Conservation (phyloP, 2,329 filamentous ascomycete genomes). For the Cercospora zeina region DNA sequence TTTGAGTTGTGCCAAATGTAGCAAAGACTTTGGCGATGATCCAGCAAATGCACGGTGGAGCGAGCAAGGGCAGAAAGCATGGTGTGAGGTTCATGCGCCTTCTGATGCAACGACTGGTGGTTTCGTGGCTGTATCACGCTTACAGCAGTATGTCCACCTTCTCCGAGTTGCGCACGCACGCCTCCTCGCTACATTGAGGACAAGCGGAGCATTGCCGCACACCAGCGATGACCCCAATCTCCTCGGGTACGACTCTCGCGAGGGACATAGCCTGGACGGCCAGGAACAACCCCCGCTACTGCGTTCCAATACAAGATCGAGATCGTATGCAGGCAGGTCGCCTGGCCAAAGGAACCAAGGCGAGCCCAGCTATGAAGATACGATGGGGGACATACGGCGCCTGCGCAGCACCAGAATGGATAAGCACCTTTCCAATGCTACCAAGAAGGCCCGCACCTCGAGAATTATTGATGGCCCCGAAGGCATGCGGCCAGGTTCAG, state of each 20-base stretch:
- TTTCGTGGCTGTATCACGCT: constrained; percentile 75
- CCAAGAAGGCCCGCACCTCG: constrained; percentile 85
- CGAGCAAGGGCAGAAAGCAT: constrained; percentile 65
- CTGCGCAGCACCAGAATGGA: constrained; percentile 91
- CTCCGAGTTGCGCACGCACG: constrained; percentile 87
- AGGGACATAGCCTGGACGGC: constrained; percentile 58
- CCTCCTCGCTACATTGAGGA: constrained; percentile 81
- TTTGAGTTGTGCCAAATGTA: constrained; percentile 69
- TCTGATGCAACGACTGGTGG: constrained; percentile 58
- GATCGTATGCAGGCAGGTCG: constrained; percentile 66
- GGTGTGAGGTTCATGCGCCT: constrained; percentile 58
- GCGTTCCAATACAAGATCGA: constrained; percentile 68
- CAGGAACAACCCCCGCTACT: constrained; percentile 56
- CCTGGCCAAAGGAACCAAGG: constrained; percentile 55
- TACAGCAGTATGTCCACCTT: constrained; percentile 93
- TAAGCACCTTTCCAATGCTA: constrained; percentile 88
- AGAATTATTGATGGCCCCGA: constrained; percentile 88
- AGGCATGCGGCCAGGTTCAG: constrained; percentile 70
- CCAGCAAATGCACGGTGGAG: constrained; percentile 72
- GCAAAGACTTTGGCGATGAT: constrained; percentile 67
- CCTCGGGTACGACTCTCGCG: constrained; percentile 65
- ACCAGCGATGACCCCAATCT: constrained; percentile 69
- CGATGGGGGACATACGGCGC: constrained; percentile 89
- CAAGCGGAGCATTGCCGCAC: constrained; percentile 75
- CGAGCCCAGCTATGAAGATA: constrained; percentile 85